Evolutionary conservation across 805 yeast species (phyloP), one percentile per base, ranked within the genome.

Genomic region (Lipomyces kockii): DNA sequence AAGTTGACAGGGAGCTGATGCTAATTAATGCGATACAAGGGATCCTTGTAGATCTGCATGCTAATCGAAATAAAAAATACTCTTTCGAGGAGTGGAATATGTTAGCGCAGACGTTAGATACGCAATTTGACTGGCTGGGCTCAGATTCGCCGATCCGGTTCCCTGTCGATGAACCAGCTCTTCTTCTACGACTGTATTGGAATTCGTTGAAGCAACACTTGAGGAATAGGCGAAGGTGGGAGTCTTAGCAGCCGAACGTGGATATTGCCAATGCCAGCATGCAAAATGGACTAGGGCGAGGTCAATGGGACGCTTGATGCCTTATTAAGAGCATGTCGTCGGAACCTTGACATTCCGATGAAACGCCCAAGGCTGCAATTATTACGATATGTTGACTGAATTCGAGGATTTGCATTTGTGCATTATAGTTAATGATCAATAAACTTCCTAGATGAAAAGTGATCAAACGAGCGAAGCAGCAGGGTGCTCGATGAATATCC

Each of bases 131-230:
- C 74, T 91, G 97, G 97, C 71, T 91, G 1, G 82, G 89, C 7
- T 86, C 86, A 1, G 74, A 78, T 1, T 87, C 92, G 0, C 97
- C 97, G 0, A 78, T 91, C 54, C 81, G 89, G 57, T 85, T 83
- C 64, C 95, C 95, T 0, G 79, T 89, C 51, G 84, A 83, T 71
- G 92, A 91, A 75, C 87, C 92, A 0, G 85, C 86, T 65, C 90
- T 85, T 73, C 83, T 90, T 46, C 53, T 67, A 22, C 22, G 68
- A 20, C 39, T 65, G 22, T 65, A 65, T 39, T 65, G 68, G 68
- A 54, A 17, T 35, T 58, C 65, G 27, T 37, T 61, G 27, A 64
- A 57, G 29, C 34, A 9, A 9, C 55, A 52, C 17, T 52, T 52
- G 55, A 17, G n/a, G 17, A 52, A 9, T 25, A 52, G 34, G 29